phyloP scores from a whole-genome alignment of 2,329 filamentous ascomycete species.

The Teratosphaeria epicoccoides region DNA sequence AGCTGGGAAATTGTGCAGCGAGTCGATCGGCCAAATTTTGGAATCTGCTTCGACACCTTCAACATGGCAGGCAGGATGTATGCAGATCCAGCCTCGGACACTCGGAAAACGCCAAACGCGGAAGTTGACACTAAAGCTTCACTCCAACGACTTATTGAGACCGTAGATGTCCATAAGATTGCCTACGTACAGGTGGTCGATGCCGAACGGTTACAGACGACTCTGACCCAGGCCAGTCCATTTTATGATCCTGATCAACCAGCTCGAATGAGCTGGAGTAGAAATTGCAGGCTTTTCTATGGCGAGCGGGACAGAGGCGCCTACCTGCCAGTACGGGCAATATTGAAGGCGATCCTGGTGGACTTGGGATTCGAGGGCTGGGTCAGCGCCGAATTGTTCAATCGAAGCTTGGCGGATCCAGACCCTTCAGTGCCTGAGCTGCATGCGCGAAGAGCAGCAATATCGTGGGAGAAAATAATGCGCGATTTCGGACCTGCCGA shows the following conservation, averaged over 20 bases:
- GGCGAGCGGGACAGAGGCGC: slow-evolving; percentile 52
- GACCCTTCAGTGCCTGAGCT: slow-evolving; percentile 44
- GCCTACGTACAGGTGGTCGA: slow-evolving; percentile 72
- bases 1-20: slow-evolving; percentile 57
- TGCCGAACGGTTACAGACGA: slow-evolving; percentile 50
- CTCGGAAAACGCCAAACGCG: slow-evolving; percentile 44
- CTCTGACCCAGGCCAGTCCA: slow-evolving; percentile 47
- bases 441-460: slow-evolving; percentile 42
- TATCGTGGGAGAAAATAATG: slow-evolving; percentile 41
- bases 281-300: slow-evolving; percentile 62
- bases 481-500: neutral
- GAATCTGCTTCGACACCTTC: slow-evolving; percentile 67
- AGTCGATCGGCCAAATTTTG: slow-evolving; percentile 62
- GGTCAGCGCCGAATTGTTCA: slow-evolving; percentile 63
- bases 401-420: slow-evolving; percentile 45
- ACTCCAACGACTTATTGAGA: slow-evolving; percentile 42
- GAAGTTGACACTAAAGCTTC: slow-evolving; percentile 46
- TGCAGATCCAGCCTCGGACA: slow-evolving; percentile 51
- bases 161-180: slow-evolving; percentile 53
- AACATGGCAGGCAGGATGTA: slow-evolving; percentile 64
- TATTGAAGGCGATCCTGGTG: slow-evolving; percentile 52
- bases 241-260: slow-evolving; percentile 51
- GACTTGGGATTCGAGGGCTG: slow-evolving; percentile 57
- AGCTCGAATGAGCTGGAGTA: slow-evolving; percentile 64
- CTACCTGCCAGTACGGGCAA: slow-evolving; percentile 55